Percentiles rank a stretch among this genome's conserved stretches.
Conservation (phyloP, 208 protist species). For the Zelonia costaricensis region DNA sequence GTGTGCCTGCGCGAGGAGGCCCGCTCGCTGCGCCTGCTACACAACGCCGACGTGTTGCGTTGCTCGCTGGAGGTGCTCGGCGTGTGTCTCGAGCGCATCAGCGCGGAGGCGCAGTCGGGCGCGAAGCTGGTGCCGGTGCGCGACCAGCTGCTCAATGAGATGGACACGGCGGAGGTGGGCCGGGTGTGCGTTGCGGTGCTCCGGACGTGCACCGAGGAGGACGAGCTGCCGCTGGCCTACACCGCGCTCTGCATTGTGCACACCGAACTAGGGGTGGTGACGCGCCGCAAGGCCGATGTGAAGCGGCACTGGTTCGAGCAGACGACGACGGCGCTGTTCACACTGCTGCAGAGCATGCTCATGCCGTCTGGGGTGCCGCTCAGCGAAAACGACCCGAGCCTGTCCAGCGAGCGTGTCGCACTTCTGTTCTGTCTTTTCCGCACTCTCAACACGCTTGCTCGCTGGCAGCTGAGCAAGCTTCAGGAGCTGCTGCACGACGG, state of each 20-base stretch:
- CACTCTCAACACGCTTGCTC: constrained; percentile 72
- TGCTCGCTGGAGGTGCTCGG: constrained; percentile 44
- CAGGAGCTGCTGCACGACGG: constrained; percentile 71
- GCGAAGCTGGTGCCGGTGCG: constrained; percentile 40
- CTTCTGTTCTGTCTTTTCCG: constrained; percentile 76
- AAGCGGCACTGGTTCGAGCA: constrained; percentile 52
- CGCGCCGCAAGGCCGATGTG: constrained; percentile 49
- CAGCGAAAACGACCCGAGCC: constrained; percentile 18
- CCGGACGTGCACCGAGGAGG: constrained; percentile 38
- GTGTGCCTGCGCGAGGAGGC: constrained; percentile 67
- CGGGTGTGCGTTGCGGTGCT: constrained; percentile 70
- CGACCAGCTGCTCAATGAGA: constrained; percentile 69
- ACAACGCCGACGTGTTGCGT: constrained; percentile 41
- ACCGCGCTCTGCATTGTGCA: constrained; percentile 60
- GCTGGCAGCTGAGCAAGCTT: constrained; percentile 67
- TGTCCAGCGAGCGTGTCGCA: constrained; percentile 40
- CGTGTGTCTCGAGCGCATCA: constrained; percentile 62
- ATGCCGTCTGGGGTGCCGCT: constrained; percentile 42
- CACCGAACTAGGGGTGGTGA: constrained; percentile 41
- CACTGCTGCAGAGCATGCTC: constrained; percentile 79
- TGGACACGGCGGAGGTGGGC: constrained; percentile 60
- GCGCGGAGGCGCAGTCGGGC: constrained; percentile 29
- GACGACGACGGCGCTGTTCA: constrained; percentile 56
- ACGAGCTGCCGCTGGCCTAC: constrained; percentile 60
- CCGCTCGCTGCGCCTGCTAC: constrained; percentile 35